Base-by-base conservation (phyloP, 306 rosid species). In the Glycine latifolia region DNA sequence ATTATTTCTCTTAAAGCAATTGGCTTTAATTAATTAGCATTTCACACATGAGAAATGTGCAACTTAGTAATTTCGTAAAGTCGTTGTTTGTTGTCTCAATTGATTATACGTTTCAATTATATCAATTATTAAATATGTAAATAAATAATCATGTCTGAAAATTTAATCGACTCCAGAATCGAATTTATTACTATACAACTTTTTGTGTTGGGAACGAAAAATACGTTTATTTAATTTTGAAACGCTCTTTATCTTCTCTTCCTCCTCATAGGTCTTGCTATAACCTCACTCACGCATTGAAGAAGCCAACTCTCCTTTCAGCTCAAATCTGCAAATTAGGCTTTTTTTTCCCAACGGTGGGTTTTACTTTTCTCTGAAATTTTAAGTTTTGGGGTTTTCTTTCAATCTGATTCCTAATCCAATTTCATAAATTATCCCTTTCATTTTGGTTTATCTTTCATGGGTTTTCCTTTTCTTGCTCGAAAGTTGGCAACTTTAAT, bases 281-380 rank as follows among this genome's bases (percentile, higher is more conserved):
- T 54, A 2, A 53, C 4, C 35, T 31, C 48, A 55, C 54, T 49
- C 73, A 61, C 52, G 12, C 8, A 70, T 74, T 73, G 11, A 31
- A 58, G 68, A 62, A 75, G 10, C 2, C 26, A 26, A 26, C 26
- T 14, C 11, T 60, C 43, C 16, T 20, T 46, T 46, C 16, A 3
- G 10, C 11, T 41, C 48, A 4, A 62, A 44, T 76, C 79, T 80
- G 44, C 70, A 54, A 76, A 63, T 54, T 44, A 70, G 82, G 85
- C 31, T 26, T 26, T 26, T 26, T 26, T 12, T 31, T 61, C 43
- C 56, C 50, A 12, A 48, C 26, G 49, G 69, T 75, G 33, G 44
- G 53, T 80, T 49, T 75, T 33, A 13, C 67, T 15, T 39, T 41
- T 75, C 53, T 59, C 52, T 48, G 3, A 44, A 9, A 17, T 26